Base-by-base conservation (phyloP, 768 basidiomycete genomes). In the Boletus huronensis region DNA sequence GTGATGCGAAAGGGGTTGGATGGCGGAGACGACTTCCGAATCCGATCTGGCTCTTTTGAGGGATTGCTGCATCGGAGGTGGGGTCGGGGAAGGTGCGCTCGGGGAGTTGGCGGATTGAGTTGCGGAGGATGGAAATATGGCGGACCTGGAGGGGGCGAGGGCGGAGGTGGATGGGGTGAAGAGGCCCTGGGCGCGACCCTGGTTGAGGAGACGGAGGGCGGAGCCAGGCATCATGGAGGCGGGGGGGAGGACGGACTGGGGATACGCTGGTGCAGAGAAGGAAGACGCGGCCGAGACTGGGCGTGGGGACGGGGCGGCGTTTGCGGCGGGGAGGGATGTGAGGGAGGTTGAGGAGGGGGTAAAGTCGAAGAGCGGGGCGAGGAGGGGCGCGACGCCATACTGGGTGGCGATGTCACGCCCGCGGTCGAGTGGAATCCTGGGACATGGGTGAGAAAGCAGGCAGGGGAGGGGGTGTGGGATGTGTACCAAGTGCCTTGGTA, bases 401-500 rank as follows among this genome's bases (percentile, higher is more conserved):
- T 93, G 93, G 16, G 83, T 72, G 2, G 97, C 95, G 44, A 99
- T 86, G 62, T 98, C 94, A 53, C 91, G 86, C 36, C 95, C 95
- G 53, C 93, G 82, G 63, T 95, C 92, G 38, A 98, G 86, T 1
- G 97, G 97, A 63, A 99, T 96, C 96, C 95, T 98, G 59, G 25
- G 1, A 52, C 17, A 48, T 0, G 52, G 1, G 50, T 70, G 46
- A 64, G 57, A 48, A 38, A 14, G 46, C n/a, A 32, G 8, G 40
- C 13, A 47, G 28, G 46, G 50, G 44, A 19, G 35, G 54, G 26
- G 21, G 51, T 44, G 56, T 52, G 51, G 19, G 55, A 50, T 51
- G 65, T 85, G 67, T 66, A 96, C 96, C 97, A 99, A 53, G 96
- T 98, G 60, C 97, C 97, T 71, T 99, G 97, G 70, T 98, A 99